Evolutionary conservation across 176 grass and related monocot genomes (phyloP).

Genomic region (Hordeum marinum): DNA sequence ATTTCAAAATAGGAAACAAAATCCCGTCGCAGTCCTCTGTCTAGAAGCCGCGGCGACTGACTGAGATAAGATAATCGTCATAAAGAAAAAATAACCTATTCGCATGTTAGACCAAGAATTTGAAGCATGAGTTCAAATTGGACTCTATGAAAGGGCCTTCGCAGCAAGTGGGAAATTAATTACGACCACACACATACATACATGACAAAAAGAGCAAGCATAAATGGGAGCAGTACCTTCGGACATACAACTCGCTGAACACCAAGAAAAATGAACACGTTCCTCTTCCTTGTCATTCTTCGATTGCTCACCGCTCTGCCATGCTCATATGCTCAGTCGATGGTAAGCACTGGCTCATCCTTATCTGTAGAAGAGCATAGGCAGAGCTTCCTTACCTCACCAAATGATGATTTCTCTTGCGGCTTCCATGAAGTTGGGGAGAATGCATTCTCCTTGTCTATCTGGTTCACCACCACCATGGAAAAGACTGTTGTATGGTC

Average conservation of each 20-base stretch:
- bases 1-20: background rate
- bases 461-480: constrained; percentile 48
- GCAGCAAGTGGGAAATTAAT: background rate
- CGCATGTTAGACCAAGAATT: background rate
- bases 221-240: constrained; percentile 4
- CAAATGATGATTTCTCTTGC: constrained; percentile 40
- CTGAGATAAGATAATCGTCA: background rate
- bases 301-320: constrained; percentile 17
- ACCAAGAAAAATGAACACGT: constrained; percentile 23
- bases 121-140: background rate
- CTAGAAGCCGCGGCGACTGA: background rate
- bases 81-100: background rate
- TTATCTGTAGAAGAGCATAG: constrained; percentile 31
- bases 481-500: constrained; percentile 57
- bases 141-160: background rate
- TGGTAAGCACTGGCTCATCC: constrained; percentile 23
- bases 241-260: background rate
- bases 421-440: constrained; percentile 55
- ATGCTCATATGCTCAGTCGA: constrained; percentile 22
- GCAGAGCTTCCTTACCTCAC: constrained; percentile 42
- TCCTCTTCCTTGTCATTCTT: constrained; percentile 21
- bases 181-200: background rate
- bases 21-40: background rate
- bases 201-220: background rate
- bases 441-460: constrained; percentile 65